A percentile compares a stretch with the other conserved stretches of the same genome.
These are phyloP conservation scores for Cladochytrium replicatum DNA, from an alignment of 192 early-diverging fungal species.

Conservation along the genomic window DNA sequence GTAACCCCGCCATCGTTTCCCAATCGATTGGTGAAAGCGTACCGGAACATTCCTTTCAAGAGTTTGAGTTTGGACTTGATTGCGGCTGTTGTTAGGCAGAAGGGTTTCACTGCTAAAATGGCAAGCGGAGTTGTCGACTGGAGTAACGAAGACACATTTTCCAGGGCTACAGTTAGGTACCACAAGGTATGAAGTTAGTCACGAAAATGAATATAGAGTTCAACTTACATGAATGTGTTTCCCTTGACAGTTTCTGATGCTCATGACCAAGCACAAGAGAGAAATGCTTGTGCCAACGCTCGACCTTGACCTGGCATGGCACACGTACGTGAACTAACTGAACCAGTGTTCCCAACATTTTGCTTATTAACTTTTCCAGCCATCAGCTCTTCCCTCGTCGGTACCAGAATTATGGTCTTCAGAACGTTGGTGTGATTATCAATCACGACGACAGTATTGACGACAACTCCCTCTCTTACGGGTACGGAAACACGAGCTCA, in stretches of 20 bases:
- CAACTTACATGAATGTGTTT: too few species aligned
- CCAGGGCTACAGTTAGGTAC: slow-evolving; percentile 30
- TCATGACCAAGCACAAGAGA: slow-evolving; percentile 26
- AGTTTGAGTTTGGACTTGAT: slow-evolving; percentile 41
- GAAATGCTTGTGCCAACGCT: slow-evolving; percentile 47
- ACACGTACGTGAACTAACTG: too few species aligned
- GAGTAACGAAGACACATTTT: slow-evolving; percentile 9
- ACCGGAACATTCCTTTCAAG: slow-evolving; percentile 29
- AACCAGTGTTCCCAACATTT: too few species aligned
- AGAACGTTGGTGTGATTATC: slow-evolving; percentile 33
- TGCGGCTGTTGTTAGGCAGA: slow-evolving; percentile 37
- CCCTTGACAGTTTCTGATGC: slow-evolving; percentile 31
- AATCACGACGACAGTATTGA: slow-evolving; percentile 56
- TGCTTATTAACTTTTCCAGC: too few species aligned
- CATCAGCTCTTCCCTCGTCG: slow-evolving; percentile 40
- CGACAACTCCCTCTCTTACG: slow-evolving; percentile 20
- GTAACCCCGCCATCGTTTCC: too few species aligned
- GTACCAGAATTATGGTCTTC: slow-evolving; percentile 43
- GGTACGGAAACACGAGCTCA: slow-evolving; percentile 31
- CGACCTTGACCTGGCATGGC: slow-evolving; percentile 61
- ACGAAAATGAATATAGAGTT: too few species aligned
- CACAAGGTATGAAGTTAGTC: too few species aligned
- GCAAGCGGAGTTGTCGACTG: slow-evolving; percentile 22
- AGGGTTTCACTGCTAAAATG: slow-evolving; percentile 42
- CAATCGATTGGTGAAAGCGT: too few species aligned